Evolutionary conservation across 768 basidiomycete genomes (phyloP).

Genomic region (Hygrocybe coccinea): DNA sequence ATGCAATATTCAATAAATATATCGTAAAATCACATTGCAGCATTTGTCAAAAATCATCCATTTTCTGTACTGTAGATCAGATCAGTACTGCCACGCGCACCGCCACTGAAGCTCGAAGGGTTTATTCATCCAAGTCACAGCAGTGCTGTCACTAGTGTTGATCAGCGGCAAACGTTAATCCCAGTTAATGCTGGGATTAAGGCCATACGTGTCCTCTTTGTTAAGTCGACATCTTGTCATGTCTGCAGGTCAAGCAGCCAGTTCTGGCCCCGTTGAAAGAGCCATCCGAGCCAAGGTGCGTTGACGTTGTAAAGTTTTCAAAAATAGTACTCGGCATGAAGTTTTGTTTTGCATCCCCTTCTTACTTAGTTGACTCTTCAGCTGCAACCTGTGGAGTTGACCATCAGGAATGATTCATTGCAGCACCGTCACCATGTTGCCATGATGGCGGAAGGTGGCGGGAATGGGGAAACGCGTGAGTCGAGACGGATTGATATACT

Average conservation of each 20-base stretch:
- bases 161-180: not conserved
- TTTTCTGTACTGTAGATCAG: too few species aligned
- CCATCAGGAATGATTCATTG: conserved; percentile 77
- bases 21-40: too few species aligned
- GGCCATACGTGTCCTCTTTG: too few species aligned
- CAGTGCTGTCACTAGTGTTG: too few species aligned
- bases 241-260: not conserved
- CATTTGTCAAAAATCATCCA: too few species aligned
- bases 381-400: conserved; percentile 58
- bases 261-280: conserved; percentile 49
- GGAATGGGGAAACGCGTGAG: conserved; percentile 79
- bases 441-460: conserved; percentile 67
- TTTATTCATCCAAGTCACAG: too few species aligned
- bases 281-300: conserved; percentile 58
- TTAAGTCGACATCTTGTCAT: not conserved
- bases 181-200: not conserved
- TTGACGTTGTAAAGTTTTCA: conserved; percentile 7
- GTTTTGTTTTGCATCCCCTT: conserved; percentile 15
- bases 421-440: conserved; percentile 80
- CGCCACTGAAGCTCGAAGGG: too few species aligned
- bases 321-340: conserved; percentile 5
- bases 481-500: conserved; percentile 16
- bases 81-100: too few species aligned
- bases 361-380: conserved; percentile 52
- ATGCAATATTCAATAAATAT: too few species aligned